Evolutionary conservation across 1,284 basidiomycete genomes (phyloP).

Genomic region (Cystodermella granulosa): DNA sequence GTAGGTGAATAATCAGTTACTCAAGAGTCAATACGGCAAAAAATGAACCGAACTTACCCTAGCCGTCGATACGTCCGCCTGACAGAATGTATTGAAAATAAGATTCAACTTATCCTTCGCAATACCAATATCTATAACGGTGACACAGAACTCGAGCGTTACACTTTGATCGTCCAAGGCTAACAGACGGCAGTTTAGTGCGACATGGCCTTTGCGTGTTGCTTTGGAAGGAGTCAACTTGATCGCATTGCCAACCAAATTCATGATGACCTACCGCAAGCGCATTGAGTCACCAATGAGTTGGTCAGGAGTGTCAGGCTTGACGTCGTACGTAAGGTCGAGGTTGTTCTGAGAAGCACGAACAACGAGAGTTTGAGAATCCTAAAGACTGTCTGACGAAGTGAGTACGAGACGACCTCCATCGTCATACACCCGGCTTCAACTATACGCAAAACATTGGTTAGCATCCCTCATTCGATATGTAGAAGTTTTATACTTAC

Average conservation of each 20-base stretch:
- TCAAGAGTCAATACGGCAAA: slow-evolving; percentile 4
- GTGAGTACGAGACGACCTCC: slow-evolving; percentile 97
- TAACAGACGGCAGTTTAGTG: slow-evolving; percentile 79
- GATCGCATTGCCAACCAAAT: slow-evolving; percentile 91
- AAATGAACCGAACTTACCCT: slow-evolving; percentile 50
- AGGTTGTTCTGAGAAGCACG: slow-evolving; percentile 97
- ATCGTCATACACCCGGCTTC: slow-evolving; percentile 99
- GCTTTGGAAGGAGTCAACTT: slow-evolving; percentile 87
- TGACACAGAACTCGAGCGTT: slow-evolving; percentile 94
- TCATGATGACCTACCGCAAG: slow-evolving; percentile 89
- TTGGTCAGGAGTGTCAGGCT: slow-evolving; percentile 93
- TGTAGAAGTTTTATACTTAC: slow-evolving; percentile 45
- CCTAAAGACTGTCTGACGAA: slow-evolving; percentile 93
- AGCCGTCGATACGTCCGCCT: slow-evolving; percentile 93
- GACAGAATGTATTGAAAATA: slow-evolving; percentile 99
- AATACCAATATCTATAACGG: slow-evolving; percentile 98
- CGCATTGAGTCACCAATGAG: slow-evolving; percentile 95
- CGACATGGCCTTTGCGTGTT: slow-evolving; percentile 82
- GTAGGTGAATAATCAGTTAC: slow-evolving; percentile 2
- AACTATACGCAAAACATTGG: slow-evolving; percentile 47
- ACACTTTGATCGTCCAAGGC: slow-evolving; percentile 73
- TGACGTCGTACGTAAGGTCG: slow-evolving; percentile 95
- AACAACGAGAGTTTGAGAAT: slow-evolving; percentile 96
- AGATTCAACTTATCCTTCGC: slow-evolving; percentile 97
- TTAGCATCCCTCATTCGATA: slow-evolving; percentile 11